Evolutionary conservation across 257 asterid genomes (phyloP).

Genomic region (Solanum pimpinellifolium): DNA sequence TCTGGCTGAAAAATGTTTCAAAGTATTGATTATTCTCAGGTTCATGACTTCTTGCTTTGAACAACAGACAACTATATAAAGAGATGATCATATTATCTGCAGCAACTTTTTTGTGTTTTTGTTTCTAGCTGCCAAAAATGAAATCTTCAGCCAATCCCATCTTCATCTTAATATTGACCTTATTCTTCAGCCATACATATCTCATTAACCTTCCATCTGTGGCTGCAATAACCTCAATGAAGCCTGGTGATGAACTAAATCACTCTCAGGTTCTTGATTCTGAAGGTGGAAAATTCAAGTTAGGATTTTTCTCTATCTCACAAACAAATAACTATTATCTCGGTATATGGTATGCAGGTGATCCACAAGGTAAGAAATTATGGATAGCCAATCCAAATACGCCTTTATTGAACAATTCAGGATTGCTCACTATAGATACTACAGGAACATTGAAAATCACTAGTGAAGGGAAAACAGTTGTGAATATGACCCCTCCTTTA

Average conservation of each 20-base stretch:
- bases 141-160: not conserved
- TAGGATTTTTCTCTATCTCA: not conserved
- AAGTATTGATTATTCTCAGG: not conserved
- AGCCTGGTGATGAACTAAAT: not conserved
- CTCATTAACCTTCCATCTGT: not conserved
- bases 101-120: not conserved
- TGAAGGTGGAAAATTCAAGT: not conserved
- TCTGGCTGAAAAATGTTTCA: not conserved
- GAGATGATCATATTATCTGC: not conserved
- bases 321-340: not conserved
- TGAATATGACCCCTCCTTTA: not conserved
- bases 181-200: not conserved
- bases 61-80: not conserved
- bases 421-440: not conserved
- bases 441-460: not conserved
- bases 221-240: not conserved
- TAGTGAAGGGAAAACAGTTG: not conserved
- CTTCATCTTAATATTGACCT: not conserved
- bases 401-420: not conserved
- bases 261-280: not conserved
- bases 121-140: not conserved
- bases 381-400: not conserved
- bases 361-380: not conserved
- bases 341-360: not conserved
- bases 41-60: not conserved